Evolutionary conservation across 768 basidiomycete genomes (phyloP).

Genomic region (Lentinula detonsa): DNA sequence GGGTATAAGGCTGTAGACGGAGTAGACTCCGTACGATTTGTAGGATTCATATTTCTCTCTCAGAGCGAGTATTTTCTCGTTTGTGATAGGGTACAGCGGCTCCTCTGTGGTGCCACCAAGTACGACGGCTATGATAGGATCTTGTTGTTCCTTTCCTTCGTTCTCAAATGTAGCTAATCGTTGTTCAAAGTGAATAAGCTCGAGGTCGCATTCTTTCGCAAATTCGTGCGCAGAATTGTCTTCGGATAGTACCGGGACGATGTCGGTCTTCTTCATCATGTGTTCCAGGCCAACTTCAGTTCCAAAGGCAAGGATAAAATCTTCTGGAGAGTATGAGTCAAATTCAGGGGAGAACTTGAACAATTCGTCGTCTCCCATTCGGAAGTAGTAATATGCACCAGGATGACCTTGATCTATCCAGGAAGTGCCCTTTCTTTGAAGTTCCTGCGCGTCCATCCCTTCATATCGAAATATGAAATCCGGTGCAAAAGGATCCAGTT

Average conservation of each 20-base stretch:
- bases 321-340: neutral
- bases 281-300: neutral
- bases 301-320: neutral
- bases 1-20: neutral
- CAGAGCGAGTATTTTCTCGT: neutral
- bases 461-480: constrained; percentile 3
- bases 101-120: neutral
- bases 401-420: neutral
- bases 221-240: neutral
- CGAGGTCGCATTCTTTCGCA: neutral
- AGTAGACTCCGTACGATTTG: constrained; percentile 2
- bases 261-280: neutral
- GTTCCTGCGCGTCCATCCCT: neutral
- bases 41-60: constrained; percentile 1
- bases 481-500: neutral
- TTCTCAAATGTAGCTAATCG: neutral
- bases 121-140: neutral
- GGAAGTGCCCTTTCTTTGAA: neutral
- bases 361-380: constrained; percentile 5
- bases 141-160: neutral
- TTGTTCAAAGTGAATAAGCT: neutral
- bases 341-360: neutral
- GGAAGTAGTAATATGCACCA: constrained; percentile 2
- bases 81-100: neutral
- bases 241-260: neutral